phyloP scores from a whole-genome alignment of 148 eudicot genomes.

The Camellia sinensis region DNA sequence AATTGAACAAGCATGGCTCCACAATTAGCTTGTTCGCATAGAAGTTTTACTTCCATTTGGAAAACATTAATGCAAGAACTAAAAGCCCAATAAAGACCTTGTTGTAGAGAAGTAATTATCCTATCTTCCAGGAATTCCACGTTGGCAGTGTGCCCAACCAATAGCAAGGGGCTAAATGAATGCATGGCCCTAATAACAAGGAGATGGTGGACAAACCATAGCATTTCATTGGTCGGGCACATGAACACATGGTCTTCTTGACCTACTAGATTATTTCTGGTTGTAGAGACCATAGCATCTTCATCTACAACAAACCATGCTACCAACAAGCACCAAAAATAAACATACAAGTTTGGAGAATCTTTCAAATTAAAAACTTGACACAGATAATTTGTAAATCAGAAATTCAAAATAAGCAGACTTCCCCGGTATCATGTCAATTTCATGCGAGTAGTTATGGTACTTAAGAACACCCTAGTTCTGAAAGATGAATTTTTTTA shows the following conservation, averaged over 20 bases:
- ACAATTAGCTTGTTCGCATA: neutral
- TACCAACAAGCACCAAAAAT: conserved; percentile 1
- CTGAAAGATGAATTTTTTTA: neutral
- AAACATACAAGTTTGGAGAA: neutral
- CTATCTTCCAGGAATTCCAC: too few relatives aligned
- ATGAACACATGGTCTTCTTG: too few relatives aligned
- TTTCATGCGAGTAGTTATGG: neutral
- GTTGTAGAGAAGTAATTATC: neutral
- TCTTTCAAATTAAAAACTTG: neutral
- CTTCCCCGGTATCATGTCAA: neutral
- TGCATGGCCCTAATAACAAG: too few relatives aligned
- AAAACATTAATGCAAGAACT: neutral
- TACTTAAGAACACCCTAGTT: neutral
- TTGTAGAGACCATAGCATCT: neutral
- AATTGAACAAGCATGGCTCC: neutral
- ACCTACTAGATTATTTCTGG: neutral
- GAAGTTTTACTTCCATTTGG: neutral
- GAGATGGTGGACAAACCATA: too few relatives aligned
- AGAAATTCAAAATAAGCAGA: conserved; percentile 7
- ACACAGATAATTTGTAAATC: neutral
- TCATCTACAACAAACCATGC: neutral
- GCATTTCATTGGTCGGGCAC: too few relatives aligned
- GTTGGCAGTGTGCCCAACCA: too few relatives aligned
- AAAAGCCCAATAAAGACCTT: conserved; percentile 1
- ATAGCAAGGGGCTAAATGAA: too few relatives aligned